Base-by-base conservation (phyloP, 2,329 filamentous ascomycete species). In the Grosmannia serpens region DNA sequence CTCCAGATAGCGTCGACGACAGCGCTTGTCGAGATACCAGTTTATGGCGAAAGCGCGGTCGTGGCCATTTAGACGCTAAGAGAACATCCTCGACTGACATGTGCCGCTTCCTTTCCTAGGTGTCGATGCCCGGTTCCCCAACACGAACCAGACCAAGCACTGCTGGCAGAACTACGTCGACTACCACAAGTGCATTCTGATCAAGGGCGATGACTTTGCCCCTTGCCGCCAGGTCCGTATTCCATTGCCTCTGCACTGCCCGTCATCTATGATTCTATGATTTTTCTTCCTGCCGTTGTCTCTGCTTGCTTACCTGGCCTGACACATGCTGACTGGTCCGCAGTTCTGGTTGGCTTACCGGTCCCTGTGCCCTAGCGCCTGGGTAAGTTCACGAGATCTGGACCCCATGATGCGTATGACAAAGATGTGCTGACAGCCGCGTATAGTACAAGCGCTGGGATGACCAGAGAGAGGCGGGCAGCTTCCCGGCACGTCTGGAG, bases 131-230 rank as follows among this genome's bases (percentile, higher is more conserved):
- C 92, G 94, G 75, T 99, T 97, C 81, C 94, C 94, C 72, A 96
- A 99, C 83, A 80, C 85, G 82, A 99, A 99, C 82, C 89, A 94
- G 81, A 88, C 91, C 78, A 96, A 96, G 88, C 91, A 99, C 85
- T 99, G 94, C 89, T 99, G 94, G 94, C 95, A 99, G 77, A 99
- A 99, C 85, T 99, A 99, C 79, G 94, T 99, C 80, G 94, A 99
- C 78, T 97, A 99, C 84, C 89, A 99, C 86, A 99, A 99, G 85
- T 99, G 94, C 82, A 91, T 96, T 77, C 81, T 87, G 73, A 92
- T 91, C 78, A 97, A 97, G 85, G 92, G 92, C 77, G 92, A 97
- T 82, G 91, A 96, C 73, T 97, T 97, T 76, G 87, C 89, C 69
- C 92, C 92, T 65, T 97, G 92, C 88, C 87, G 86, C 71, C 91